Base-by-base conservation (phyloP, 2,329 filamentous ascomycete species). In the Penicillium frequentans region DNA sequence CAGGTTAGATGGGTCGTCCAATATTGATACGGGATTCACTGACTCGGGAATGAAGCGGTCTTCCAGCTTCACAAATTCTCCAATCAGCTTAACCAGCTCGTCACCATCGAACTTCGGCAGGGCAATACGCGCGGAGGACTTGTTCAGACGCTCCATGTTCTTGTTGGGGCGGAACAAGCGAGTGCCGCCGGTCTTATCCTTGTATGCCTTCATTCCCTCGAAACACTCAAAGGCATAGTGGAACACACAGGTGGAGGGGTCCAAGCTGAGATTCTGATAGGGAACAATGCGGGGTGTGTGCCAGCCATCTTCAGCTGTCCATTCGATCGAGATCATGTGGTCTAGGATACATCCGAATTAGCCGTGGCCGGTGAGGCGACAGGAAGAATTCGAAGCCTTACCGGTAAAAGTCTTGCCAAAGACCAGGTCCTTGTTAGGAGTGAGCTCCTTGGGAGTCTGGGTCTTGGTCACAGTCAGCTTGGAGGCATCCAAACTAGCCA, bases 201-300 rank as follows among this genome's bases (percentile, higher is more conserved):
- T 96, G 84, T 99, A 99, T 58, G 95, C 95, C 82, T 99, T 99
- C 92, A 98, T 96, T 67, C 95, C 95, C 81, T 99, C 95, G 77
- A 99, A 99, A 75, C 90, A 95, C 77, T 96, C 91, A 73, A 98
- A 98, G 49, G 91, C 95, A 78, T 99, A 99, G 84, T 99, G 95
- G 79, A 99, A 93, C 61, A 98, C 95, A 79, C 93, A 98, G 33
- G 91, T 95, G 44, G 95, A 91, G 26, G 95, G 95, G 76, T 98
- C 95, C 68, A 99, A 89, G 46, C 90, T 93, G 67, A 99, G 90
- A 79, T 97, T 97, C 78, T 97, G 92, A 82, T 98, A 98, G 21
- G 95, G 95, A 19, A 85, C 87, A 73, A 99, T 98, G 64, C 86
- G 83, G 56, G 93, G 91, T 14, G 87, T 78, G 43, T 89, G 79